Conservation (phyloP, 2,329 filamentous ascomycete species). For the Dothideomycetidae sp. region DNA sequence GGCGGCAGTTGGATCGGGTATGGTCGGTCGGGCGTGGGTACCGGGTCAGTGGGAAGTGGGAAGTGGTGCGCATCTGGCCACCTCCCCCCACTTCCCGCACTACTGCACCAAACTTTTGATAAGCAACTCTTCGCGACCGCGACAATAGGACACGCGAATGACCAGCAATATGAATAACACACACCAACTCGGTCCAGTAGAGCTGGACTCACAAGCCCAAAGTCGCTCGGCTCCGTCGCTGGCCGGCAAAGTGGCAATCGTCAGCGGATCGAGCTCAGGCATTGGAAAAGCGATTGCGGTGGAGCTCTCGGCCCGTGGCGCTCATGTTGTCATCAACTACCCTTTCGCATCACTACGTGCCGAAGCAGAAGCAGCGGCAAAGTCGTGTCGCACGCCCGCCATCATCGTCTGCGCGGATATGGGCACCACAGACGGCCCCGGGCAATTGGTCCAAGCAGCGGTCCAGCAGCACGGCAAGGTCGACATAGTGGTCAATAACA, state of each 20-base stretch:
- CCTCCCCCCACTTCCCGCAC: no score
- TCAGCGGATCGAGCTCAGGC: slow-evolving; percentile 27
- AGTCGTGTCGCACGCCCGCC: slow-evolving; percentile 18
- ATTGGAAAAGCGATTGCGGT: slow-evolving; percentile 33
- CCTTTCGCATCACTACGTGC: slow-evolving; percentile 21
- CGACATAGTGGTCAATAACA: slow-evolving; percentile 29
- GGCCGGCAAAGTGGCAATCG: slow-evolving; percentile 10
- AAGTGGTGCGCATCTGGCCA: no score
- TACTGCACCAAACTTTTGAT: no score
- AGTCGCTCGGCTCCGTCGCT: slow-evolving; percentile 9
- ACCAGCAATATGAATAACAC: no score
- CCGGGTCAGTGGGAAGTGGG: no score
- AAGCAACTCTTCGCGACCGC: no score
- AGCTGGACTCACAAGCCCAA: not conserved
- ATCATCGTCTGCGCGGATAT: slow-evolving; percentile 33
- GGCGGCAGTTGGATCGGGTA: no score
- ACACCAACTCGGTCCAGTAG: no score
- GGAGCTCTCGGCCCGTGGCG: slow-evolving; percentile 33
- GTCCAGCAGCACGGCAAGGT: slow-evolving; percentile 24
- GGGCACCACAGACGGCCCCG: slow-evolving; percentile 25
- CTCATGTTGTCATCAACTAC: slow-evolving; percentile 37
- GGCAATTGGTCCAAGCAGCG: slow-evolving; percentile 24
- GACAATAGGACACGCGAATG: no score
- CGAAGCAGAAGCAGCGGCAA: slow-evolving; percentile 21
- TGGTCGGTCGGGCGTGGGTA: no score